Percentiles rank a stretch among this genome's conserved stretches.
Evolutionary conservation across 805 yeast genomes (phyloP).

Genomic region (Metschnikowia cerradonensis): DNA sequence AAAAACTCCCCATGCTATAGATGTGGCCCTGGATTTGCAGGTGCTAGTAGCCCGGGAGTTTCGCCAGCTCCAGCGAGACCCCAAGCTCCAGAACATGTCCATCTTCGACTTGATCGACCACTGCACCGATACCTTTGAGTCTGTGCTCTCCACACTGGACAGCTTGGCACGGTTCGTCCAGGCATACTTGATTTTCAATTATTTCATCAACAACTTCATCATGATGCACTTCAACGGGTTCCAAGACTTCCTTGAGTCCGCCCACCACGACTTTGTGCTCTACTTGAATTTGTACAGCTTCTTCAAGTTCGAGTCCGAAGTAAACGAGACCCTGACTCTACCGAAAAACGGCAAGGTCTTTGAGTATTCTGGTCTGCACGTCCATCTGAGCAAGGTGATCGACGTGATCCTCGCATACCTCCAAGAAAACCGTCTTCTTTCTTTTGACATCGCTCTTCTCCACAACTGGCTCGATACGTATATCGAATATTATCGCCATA

Average conservation of each 20-base stretch:
- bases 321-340: neutral
- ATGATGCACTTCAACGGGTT: constrained; percentile 43
- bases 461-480: constrained; percentile 38
- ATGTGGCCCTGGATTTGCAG: neutral
- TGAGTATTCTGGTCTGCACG: neutral
- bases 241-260: constrained; percentile 33
- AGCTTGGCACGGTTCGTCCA: constrained; percentile 27
- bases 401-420: constrained; percentile 25
- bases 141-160: constrained; percentile 16
- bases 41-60: constrained; percentile 29
- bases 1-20: constrained; percentile 1
- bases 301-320: constrained; percentile 24
- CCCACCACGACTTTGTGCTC: constrained; percentile 37
- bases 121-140: constrained; percentile 37
- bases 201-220: constrained; percentile 39
- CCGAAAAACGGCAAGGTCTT: constrained; percentile 1
- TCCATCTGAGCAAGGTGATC: neutral
- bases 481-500: constrained; percentile 29
- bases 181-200: constrained; percentile 40
- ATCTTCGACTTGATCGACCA: constrained; percentile 40
- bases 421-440: constrained; percentile 25
- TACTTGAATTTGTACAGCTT: constrained; percentile 41
- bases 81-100: constrained; percentile 25
- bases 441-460: constrained; percentile 33
- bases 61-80: constrained; percentile 35